phyloP scores from a whole-genome alignment of 371 early-diverging fungal species.

The Mortierella sp. region DNA sequence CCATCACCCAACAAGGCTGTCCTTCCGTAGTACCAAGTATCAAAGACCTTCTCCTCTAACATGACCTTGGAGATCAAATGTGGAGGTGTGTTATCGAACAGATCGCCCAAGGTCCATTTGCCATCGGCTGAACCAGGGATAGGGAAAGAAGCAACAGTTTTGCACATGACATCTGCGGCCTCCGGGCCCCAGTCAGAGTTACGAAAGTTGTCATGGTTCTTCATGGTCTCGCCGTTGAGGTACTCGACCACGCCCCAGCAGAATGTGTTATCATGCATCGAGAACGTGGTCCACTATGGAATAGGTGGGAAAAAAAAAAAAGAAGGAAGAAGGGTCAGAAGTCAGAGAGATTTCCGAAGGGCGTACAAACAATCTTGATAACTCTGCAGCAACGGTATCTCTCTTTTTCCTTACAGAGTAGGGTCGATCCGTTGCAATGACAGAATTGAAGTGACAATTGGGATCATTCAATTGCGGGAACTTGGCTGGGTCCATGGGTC shows the following conservation, averaged over 20 bases:
- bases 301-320: too few relatives aligned
- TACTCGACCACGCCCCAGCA: constrained; percentile 6
- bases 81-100: constrained; percentile 12
- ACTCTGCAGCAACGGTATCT: too few relatives aligned
- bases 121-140: constrained; percentile 11
- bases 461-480: constrained; percentile 13
- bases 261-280: too few relatives aligned
- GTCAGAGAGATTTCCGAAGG: too few relatives aligned
- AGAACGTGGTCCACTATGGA: too few relatives aligned
- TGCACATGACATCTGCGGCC: constrained; percentile 14
- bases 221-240: too few relatives aligned
- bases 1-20: constrained; percentile 22
- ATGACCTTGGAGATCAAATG: constrained; percentile 19
- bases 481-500: neutral
- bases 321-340: too few relatives aligned
- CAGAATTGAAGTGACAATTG: constrained; percentile 20
- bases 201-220: too few relatives aligned
- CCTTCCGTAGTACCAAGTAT: constrained; percentile 20
- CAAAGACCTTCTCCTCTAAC: constrained; percentile 29
- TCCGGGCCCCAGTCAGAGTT: constrained; percentile 38
- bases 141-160: neutral
- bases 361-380: neutral
- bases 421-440: constrained; percentile 15
- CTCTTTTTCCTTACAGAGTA: constrained; percentile 11
- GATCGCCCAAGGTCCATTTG: constrained; percentile 26